These are phyloP conservation scores for Pseudopithomyces maydicus DNA, from an alignment of 2,329 filamentous ascomycete genomes.

Conservation along the genomic window DNA sequence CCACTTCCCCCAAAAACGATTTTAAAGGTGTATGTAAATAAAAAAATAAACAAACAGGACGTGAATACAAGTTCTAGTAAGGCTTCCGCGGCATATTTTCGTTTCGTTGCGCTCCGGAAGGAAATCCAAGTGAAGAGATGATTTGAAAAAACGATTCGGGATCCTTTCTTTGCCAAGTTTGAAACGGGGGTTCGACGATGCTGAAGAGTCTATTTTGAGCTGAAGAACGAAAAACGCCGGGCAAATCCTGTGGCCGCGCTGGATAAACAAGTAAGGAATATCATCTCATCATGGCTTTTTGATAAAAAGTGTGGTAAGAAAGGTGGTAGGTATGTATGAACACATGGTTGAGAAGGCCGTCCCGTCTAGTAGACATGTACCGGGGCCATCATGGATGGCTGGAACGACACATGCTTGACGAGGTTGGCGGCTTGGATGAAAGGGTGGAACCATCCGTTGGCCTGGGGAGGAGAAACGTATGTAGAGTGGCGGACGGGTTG, in stretches of 20 bases:
- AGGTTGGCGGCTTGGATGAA: slow-evolving; percentile 48
- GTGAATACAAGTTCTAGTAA: slow-evolving; percentile 30
- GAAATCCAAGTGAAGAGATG: too few relatives aligned
- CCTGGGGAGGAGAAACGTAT: slow-evolving; percentile 44
- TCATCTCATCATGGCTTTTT: slow-evolving; percentile 48
- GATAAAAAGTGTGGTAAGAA: slow-evolving; percentile 29
- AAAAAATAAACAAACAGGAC: too few relatives aligned
- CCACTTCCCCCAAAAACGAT: slow-evolving; percentile 19
- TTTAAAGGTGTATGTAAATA: too few relatives aligned
- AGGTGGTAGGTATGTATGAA: slow-evolving; percentile 35
- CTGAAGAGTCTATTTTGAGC: slow-evolving; percentile 34
- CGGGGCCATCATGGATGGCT: slow-evolving; percentile 44
- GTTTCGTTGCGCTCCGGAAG: too few relatives aligned
- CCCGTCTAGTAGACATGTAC: slow-evolving; percentile 42
- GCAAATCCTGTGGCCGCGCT: slow-evolving; percentile 18
- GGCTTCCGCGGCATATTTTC: slow-evolving; percentile 14
- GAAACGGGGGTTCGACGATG: slow-evolving; percentile 5
- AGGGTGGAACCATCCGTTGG: slow-evolving; percentile 47
- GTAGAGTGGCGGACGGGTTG: slow-evolving; percentile 35
- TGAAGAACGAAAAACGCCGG: slow-evolving; percentile 37
- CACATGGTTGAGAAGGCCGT: slow-evolving; percentile 36
- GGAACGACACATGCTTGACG: slow-evolving; percentile 49
- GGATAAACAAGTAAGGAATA: slow-evolving; percentile 29
- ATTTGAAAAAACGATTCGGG: too few relatives aligned
- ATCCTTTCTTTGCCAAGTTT: too few relatives aligned